phyloP scores from a whole-genome alignment of 2,329 filamentous ascomycete genomes.

The Fusarium mangiferae region DNA sequence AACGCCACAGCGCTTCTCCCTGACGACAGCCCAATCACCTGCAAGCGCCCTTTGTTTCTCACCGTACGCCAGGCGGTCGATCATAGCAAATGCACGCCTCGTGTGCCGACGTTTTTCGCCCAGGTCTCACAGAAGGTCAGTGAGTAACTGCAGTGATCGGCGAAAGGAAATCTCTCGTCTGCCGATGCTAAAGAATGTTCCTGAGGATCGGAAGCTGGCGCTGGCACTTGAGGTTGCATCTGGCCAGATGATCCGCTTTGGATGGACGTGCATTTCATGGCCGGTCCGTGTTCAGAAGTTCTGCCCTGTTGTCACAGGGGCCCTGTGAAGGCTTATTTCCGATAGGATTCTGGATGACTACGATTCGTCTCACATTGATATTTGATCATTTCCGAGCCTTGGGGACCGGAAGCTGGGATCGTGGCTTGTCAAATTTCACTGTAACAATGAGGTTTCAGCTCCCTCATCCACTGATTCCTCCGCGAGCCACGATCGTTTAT shows the following conservation, averaged over 20 bases:
- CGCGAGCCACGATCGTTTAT: neutral
- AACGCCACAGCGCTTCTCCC: constrained; percentile 32
- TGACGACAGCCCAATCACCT: constrained; percentile 10
- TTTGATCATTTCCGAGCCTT: constrained; percentile 28
- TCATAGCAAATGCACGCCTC: neutral
- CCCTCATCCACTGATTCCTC: neutral
- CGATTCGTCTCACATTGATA: constrained; percentile 21
- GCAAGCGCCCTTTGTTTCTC: constrained; percentile 5
- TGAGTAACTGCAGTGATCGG: neutral
- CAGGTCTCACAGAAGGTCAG: neutral
- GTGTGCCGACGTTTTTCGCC: neutral
- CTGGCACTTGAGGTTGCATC: neutral
- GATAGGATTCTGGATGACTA: neutral
- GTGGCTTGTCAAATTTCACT: constrained; percentile 1
- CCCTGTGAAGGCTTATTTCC: constrained; percentile 13
- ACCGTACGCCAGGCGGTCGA: neutral
- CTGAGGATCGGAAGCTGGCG: neutral
- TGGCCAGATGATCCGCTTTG: neutral
- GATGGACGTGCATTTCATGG: constrained; percentile 3
- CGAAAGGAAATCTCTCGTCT: neutral
- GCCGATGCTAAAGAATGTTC: neutral
- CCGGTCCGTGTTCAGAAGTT: neutral
- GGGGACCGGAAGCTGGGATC: neutral
- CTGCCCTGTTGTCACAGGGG: neutral
- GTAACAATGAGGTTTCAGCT: neutral